phyloP scores from a whole-genome alignment of 805 yeast species.

The Komagataella kurtzmanii region DNA sequence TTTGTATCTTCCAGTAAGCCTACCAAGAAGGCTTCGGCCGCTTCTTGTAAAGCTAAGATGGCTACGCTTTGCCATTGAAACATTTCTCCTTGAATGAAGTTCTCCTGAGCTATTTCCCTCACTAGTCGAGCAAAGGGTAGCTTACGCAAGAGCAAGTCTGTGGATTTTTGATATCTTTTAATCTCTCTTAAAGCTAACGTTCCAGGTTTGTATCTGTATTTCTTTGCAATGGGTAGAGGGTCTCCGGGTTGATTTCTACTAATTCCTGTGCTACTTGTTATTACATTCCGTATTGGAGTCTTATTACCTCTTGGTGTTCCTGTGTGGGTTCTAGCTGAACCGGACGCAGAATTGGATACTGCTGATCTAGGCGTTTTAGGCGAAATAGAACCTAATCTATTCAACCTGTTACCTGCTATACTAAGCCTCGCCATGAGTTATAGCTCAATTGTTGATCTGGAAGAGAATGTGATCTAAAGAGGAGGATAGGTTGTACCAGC shows the following conservation, averaged over 20 bases:
- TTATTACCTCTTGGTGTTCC: background rate
- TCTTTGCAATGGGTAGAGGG: conserved; percentile 21
- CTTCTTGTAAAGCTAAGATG: conserved; percentile 66
- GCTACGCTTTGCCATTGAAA: conserved; percentile 75
- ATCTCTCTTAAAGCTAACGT: conserved; percentile 57
- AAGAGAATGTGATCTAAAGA: background rate
- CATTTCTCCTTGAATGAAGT: conserved; percentile 37
- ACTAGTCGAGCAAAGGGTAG: conserved; percentile 71
- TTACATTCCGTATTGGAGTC: background rate
- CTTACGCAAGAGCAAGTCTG: conserved; percentile 55
- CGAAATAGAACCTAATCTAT: background rate
- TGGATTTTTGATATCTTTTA: conserved; percentile 49
- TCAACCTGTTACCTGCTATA: background rate
- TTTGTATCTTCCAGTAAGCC: conserved; percentile 70
- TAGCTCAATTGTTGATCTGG: background rate
- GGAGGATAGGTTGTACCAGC: background rate
- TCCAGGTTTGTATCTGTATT: conserved; percentile 44
- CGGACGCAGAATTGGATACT: background rate
- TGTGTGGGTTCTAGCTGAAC: background rate
- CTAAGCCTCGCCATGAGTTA: background rate
- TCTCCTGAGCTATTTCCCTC: conserved; percentile 56
- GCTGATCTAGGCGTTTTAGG: background rate
- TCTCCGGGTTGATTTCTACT: conserved; percentile 42
- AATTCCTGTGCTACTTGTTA: conserved; percentile 17
- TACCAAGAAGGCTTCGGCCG: conserved; percentile 65